Evolutionary conservation across 2,329 filamentous ascomycete genomes (phyloP).

Genomic region (Colletotrichum theobromicola): DNA sequence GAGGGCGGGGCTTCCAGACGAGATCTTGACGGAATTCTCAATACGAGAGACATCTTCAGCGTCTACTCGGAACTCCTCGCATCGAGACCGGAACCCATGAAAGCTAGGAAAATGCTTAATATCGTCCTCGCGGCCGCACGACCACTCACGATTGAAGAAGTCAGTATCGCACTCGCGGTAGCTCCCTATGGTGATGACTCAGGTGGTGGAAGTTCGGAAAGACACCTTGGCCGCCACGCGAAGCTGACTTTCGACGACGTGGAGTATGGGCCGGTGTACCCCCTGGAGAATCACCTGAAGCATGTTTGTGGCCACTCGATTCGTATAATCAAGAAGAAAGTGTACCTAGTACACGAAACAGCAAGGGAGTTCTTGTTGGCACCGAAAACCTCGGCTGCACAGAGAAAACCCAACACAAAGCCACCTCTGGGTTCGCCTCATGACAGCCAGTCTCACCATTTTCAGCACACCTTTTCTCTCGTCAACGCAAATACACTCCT

Average conservation of each 20-base stretch:
- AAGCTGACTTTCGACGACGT: slow-evolving; percentile 11
- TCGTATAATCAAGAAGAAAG: slow-evolving; percentile 20
- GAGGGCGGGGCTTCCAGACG: slow-evolving; percentile 15
- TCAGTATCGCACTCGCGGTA: slow-evolving; percentile 23
- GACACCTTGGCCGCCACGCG: background rate
- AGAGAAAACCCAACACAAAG: background rate
- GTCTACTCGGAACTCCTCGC: slow-evolving; percentile 23
- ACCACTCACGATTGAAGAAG: slow-evolving; percentile 22
- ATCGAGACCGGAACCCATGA: background rate
- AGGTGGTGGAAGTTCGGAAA: background rate
- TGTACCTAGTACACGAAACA: slow-evolving; percentile 28
- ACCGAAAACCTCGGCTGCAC: background rate
- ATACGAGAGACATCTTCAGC: slow-evolving; percentile 15
- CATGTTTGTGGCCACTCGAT: slow-evolving; percentile 22
- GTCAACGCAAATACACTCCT: background rate
- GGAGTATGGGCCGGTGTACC: slow-evolving; percentile 21
- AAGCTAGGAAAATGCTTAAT: slow-evolving; percentile 21
- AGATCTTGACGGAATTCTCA: slow-evolving; percentile 20
- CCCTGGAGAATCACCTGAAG: slow-evolving; percentile 23
- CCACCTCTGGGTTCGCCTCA: too few species aligned
- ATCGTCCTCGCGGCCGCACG: slow-evolving; percentile 20
- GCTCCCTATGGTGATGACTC: background rate
- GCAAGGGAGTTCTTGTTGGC: slow-evolving; percentile 26
- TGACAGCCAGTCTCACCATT: background rate
- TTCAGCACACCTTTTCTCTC: background rate